Percentiles rank a stretch among this genome's conserved stretches.
These are phyloP conservation scores for Cryptococcus hybrid DNA, from an alignment of 1,284 basidiomycete species.

Conservation along the genomic window DNA sequence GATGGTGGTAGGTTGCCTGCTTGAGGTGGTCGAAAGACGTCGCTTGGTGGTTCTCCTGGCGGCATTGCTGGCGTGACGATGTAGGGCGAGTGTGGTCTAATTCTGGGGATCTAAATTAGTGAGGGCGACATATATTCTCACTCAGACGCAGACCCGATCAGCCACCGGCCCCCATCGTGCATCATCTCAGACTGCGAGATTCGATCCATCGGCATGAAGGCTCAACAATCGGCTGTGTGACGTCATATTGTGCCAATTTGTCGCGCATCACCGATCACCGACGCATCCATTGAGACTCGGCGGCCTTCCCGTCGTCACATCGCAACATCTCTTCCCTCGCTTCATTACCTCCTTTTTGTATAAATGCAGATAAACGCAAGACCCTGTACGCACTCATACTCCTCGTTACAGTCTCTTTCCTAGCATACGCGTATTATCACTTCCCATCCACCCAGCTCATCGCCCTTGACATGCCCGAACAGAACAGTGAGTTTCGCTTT, in stretches of 20 bases:
- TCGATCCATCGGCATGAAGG: too few relatives aligned
- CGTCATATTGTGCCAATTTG: neutral
- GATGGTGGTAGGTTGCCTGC: constrained; percentile 23
- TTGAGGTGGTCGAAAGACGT: constrained; percentile 20
- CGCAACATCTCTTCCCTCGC: neutral
- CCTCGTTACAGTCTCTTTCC: neutral
- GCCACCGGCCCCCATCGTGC: too few relatives aligned
- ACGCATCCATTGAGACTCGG: neutral
- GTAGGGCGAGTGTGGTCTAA: neutral
- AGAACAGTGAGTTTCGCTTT: constrained; percentile 21
- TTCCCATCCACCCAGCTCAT: neutral
- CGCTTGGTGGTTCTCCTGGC: constrained; percentile 8
- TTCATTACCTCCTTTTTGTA: neutral
- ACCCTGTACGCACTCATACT: neutral
- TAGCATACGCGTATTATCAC: neutral
- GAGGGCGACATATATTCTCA: too few relatives aligned
- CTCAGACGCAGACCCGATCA: too few relatives aligned
- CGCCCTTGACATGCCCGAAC: constrained; percentile 21
- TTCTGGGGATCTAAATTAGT: neutral
- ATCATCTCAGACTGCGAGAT: too few relatives aligned
- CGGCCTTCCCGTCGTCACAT: neutral
- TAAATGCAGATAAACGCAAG: neutral
- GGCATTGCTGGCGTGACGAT: constrained; percentile 13
- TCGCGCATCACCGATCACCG: neutral
- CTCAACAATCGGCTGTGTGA: neutral